Evolutionary conservation across 495 filamentous ascomycete genomes (phyloP).

Genomic region (Neurospora terricola): DNA sequence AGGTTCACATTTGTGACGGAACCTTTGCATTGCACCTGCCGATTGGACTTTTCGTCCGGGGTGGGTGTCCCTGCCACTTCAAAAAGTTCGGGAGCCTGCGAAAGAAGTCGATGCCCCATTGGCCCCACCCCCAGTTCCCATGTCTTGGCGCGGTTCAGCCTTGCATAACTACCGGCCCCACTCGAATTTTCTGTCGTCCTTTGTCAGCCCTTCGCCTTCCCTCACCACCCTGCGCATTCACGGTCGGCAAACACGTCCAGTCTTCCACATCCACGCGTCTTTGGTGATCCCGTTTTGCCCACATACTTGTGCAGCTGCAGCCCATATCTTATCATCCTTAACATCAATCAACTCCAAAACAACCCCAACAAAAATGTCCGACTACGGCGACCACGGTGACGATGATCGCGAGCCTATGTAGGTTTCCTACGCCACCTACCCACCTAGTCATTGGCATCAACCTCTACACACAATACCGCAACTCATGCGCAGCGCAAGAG

Average conservation of each 20-base stretch:
- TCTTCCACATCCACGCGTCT: not conserved
- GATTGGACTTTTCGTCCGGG: not conserved
- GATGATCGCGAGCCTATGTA: constrained; percentile 38
- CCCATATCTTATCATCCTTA: not conserved
- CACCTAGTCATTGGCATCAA: constrained; percentile 1
- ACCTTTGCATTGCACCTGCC: not conserved
- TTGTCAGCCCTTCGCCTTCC: constrained; percentile 8
- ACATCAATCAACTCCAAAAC: not conserved
- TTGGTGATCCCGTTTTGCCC: not conserved
- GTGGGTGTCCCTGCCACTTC: not conserved
- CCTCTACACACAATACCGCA: constrained; percentile 1
- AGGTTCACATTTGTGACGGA: not conserved
- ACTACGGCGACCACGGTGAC: constrained; percentile 66
- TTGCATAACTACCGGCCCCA: constrained; percentile 10
- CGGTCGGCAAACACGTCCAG: not conserved
- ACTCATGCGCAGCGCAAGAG: constrained; percentile 1
- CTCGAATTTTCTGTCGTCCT: constrained; percentile 20
- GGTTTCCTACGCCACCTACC: constrained; percentile 11
- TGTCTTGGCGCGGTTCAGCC: constrained; percentile 2
- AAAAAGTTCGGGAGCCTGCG: not conserved
- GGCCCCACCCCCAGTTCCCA: not conserved
- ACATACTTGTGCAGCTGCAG: not conserved
- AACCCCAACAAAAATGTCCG: constrained; percentile 55
- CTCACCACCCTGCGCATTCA: constrained; percentile 1
- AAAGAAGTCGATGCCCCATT: not conserved